Base-by-base conservation (phyloP, 2,329 filamentous ascomycete genomes). In the Pseudocercospora fijiensis region DNA sequence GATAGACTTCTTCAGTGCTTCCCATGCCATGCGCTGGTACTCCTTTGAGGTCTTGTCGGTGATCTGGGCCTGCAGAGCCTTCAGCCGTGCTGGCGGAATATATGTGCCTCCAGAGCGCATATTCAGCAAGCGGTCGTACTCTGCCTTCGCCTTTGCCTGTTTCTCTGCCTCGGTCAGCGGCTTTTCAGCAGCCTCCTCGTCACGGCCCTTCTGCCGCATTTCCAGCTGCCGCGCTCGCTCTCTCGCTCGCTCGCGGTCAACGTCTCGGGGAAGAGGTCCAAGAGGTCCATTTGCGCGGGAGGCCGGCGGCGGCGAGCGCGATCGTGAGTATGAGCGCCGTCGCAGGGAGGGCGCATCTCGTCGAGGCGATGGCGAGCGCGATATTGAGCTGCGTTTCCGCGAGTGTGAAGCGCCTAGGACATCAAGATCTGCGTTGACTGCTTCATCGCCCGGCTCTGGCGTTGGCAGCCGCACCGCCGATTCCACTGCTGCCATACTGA, bases 21-120 rank as follows among this genome's bases (percentile, higher is more conserved):
- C 95, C 95, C 95, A 99, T 8, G 93, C 92, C 91, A 99, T 96
- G 72, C 95, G 91, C 84, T 98, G 95, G 76, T 96, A 98, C 80
- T 98, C 95, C 78, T 96, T 96, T 78, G 89, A 96, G 60, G 86
- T 88, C 83, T 96, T 96, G 80, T 99, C 95, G 66, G 92, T 97
- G 77, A 99, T 96, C 79, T 96, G 92, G 59, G 93, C 91, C 81
- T 99, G 95, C 65, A 99, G 85, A 43, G 94, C 94, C 71, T 92
- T 88, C 74, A 99, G 83, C 71, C 92, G 86, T 58, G 94, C 94
- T 0, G 95, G 95, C 20, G 95, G 95, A 66, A 99, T 96, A 76
- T 99, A 99, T 24, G 92, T 96, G 71, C 95, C 95, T 68, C 95
- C 95, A 55, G 92, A 96, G 70, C 95, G 90, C 86, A 96, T 94